Conservation (phyloP, 2,329 filamentous ascomycete species). For the Aspergillus niger region DNA sequence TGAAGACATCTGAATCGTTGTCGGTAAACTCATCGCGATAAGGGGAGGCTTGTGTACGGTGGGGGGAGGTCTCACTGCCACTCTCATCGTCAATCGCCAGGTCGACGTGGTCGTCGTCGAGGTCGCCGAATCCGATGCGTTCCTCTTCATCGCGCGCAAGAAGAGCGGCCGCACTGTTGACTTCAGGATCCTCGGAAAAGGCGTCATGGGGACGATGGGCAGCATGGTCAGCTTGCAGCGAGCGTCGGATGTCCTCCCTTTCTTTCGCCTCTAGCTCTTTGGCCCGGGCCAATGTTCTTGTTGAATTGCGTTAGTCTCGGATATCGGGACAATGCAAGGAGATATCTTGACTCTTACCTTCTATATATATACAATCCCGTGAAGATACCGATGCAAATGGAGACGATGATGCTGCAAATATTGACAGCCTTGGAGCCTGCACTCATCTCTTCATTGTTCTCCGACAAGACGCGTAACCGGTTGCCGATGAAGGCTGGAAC, state of each 20-base stretch:
- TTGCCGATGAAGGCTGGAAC: conserved; percentile 91
- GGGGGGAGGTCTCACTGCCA: conserved; percentile 30
- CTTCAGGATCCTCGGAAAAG: conserved; percentile 44
- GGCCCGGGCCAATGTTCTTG: conserved; percentile 51
- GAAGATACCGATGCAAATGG: conserved; percentile 68
- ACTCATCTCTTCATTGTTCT: conserved; percentile 81
- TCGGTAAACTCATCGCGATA: conserved; percentile 59
- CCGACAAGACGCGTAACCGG: conserved; percentile 78
- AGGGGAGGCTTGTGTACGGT: conserved; percentile 35
- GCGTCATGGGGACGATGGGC: conserved; percentile 35
- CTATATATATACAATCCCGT: conserved; percentile 87
- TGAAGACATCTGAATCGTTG: conserved; percentile 53
- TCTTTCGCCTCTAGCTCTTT: conserved; percentile 53
- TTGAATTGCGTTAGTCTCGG: conserved; percentile 9
- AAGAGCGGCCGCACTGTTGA: conserved; percentile 42
- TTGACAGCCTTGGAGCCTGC: conserved; percentile 75
- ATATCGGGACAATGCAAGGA: neutral
- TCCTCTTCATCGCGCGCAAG: conserved; percentile 48
- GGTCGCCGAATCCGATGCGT: conserved; percentile 43
- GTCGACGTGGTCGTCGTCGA: conserved; percentile 44
- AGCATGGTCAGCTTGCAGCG: conserved; percentile 38
- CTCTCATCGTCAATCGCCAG: conserved; percentile 51
- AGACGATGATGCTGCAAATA: conserved; percentile 76
- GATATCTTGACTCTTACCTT: conserved; percentile 42
- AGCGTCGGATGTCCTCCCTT: conserved; percentile 40